These are phyloP conservation scores for Pterocarpus santalinus DNA, from an alignment of 306 rosid genomes.

Conservation along the genomic window DNA sequence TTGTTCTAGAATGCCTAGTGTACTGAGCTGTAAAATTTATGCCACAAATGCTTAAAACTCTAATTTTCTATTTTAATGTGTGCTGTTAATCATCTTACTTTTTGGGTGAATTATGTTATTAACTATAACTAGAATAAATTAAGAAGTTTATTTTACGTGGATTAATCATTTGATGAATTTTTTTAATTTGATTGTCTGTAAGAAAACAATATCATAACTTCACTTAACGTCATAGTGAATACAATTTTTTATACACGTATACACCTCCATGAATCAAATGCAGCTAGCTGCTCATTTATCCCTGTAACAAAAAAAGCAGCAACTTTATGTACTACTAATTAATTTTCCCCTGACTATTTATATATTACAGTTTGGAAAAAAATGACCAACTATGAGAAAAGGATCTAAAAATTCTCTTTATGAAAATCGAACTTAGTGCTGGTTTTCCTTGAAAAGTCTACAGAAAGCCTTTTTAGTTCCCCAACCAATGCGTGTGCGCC, in stretches of 20 bases:
- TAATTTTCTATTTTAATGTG: no score
- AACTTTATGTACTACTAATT: slow-evolving; percentile 13
- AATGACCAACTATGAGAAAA: neutral
- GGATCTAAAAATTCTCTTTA: slow-evolving; percentile 73
- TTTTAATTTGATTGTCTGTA: neutral
- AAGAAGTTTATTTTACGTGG: neutral
- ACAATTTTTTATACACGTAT: slow-evolving; percentile 32
- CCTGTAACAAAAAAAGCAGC: slow-evolving; percentile 17
- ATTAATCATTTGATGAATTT: slow-evolving; percentile 1
- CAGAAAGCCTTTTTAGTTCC: slow-evolving; percentile 71
- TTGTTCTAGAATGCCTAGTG: no score
- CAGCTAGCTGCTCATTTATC: slow-evolving; percentile 32
- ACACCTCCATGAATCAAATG: slow-evolving; percentile 6
- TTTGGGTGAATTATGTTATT: neutral
- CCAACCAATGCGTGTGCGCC: slow-evolving; percentile 77
- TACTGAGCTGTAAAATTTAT: no score
- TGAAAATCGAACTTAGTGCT: slow-evolving; percentile 91
- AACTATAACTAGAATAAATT: neutral
- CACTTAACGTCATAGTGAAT: slow-evolving; percentile 11
- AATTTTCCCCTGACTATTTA: slow-evolving; percentile 40
- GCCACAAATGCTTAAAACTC: no score
- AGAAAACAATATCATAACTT: slow-evolving; percentile 23
- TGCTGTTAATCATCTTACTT: neutral
- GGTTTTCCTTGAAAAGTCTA: slow-evolving; percentile 80
- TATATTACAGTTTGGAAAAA: slow-evolving; percentile 38